Conservation (phyloP, 441 rosid species). For the Codiaeum variegatum region DNA sequence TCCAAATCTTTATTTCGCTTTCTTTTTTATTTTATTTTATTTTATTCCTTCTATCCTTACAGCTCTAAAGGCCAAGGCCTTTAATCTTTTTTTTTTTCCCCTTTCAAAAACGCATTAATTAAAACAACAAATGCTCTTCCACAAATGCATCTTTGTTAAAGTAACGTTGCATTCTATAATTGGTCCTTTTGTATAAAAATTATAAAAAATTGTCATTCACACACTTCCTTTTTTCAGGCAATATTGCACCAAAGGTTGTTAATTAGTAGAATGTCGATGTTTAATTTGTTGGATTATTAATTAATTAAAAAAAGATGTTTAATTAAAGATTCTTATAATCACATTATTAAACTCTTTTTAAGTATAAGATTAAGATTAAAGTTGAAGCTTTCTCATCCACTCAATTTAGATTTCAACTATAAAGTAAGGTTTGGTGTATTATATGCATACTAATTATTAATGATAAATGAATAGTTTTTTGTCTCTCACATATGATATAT, state of each 20-base stretch:
- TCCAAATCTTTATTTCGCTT: slow-evolving; percentile 20
- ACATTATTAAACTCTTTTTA: not conserved
- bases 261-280: not conserved
- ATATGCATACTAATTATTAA: not conserved
- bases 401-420: not conserved
- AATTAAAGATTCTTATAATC: not conserved
- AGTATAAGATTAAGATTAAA: not conserved
- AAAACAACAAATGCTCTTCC: slow-evolving; percentile 21
- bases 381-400: not conserved
- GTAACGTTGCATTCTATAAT: not conserved
- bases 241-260: not conserved
- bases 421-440: too few species aligned
- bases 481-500: too few species aligned
- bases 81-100: not conserved
- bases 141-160: slow-evolving; percentile 13
- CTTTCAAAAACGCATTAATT: not conserved
- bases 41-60: not conserved
- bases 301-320: too few species aligned
- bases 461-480: too few species aligned
- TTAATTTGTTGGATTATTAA: not conserved
- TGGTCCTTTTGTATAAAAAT: not conserved
- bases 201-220: not conserved
- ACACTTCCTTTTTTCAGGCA: not conserved
- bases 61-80: slow-evolving; percentile 30
- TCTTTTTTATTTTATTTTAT: not conserved